Conservation (phyloP, 805 yeast genomes). For the Sugiyamaella marilandica region DNA sequence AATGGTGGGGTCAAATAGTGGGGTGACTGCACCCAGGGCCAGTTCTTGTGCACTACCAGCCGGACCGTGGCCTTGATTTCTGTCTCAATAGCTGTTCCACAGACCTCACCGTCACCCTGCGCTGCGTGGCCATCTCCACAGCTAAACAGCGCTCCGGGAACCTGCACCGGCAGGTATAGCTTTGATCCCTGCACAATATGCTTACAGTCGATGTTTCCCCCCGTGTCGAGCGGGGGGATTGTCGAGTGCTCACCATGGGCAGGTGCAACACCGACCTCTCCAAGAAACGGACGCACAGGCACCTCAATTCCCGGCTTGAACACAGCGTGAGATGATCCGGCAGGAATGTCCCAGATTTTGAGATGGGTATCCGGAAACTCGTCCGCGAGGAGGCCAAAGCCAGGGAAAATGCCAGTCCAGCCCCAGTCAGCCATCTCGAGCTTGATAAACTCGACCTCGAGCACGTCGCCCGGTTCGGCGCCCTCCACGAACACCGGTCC, state of each 20-base stretch:
- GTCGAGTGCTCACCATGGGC: slow-evolving; percentile 13
- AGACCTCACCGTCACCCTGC: slow-evolving; percentile 17
- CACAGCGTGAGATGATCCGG: slow-evolving; percentile 5
- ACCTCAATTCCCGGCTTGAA: slow-evolving; percentile 15
- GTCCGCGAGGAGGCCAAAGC: slow-evolving; percentile 13
- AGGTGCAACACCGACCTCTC: slow-evolving; percentile 15
- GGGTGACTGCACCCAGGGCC: slow-evolving; percentile 10
- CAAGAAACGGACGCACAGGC: slow-evolving; percentile 13
- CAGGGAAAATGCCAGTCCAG: slow-evolving; percentile 16
- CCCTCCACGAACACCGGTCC: slow-evolving; percentile 15
- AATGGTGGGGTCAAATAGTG: slow-evolving; percentile 7
- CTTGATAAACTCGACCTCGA: slow-evolving; percentile 13
- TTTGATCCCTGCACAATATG: slow-evolving; percentile 10
- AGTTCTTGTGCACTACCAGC: slow-evolving; percentile 10
- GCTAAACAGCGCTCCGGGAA: slow-evolving; percentile 13
- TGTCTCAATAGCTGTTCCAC: slow-evolving; percentile 15
- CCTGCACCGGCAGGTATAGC: slow-evolving; percentile 13
- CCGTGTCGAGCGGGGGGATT: slow-evolving; percentile 13
- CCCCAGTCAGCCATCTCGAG: slow-evolving; percentile 14
- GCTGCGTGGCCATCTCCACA: slow-evolving; percentile 19
- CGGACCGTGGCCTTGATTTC: slow-evolving; percentile 10
- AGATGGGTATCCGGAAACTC: slow-evolving; percentile 11
- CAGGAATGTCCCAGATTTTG: slow-evolving; percentile 11
- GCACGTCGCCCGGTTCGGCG: slow-evolving; percentile 14
- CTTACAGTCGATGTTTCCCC: slow-evolving; percentile 14